Percentiles rank a stretch among this genome's conserved stretches.
Conservation (phyloP, 495 filamentous ascomycete species). For the Penicillium samsonianum region DNA sequence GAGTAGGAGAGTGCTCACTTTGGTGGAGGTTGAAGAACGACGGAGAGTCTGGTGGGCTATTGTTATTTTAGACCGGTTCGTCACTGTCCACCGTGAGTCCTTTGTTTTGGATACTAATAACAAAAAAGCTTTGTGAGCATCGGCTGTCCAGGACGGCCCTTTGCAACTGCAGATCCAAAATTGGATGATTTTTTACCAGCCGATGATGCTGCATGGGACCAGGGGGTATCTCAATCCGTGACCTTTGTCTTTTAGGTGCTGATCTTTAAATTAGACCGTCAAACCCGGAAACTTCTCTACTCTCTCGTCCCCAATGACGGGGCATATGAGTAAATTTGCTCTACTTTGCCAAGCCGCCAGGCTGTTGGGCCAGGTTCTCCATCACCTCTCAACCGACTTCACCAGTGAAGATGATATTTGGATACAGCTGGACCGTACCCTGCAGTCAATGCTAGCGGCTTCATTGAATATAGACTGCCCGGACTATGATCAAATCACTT, state of each 20-base stretch:
- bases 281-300: slow-evolving; percentile 11
- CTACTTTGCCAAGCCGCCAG: slow-evolving; percentile 45
- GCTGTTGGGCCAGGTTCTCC: slow-evolving; percentile 43
- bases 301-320: slow-evolving; percentile 23
- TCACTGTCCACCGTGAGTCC: slow-evolving; percentile 4
- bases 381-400: slow-evolving; percentile 24
- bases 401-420: slow-evolving; percentile 15
- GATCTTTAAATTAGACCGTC: slow-evolving; percentile 13
- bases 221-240: slow-evolving; percentile 19
- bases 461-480: slow-evolving; percentile 29
- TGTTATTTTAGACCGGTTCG: slow-evolving; percentile 14
- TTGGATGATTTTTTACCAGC: slow-evolving; percentile 42
- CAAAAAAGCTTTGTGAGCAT: slow-evolving; percentile 41
- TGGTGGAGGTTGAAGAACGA: slow-evolving; percentile 47
- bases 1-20: slow-evolving; percentile 17
- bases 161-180: slow-evolving; percentile 43
- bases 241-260: slow-evolving; percentile 5
- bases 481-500: slow-evolving; percentile 25
- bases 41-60: no score
- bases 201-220: slow-evolving; percentile 47
- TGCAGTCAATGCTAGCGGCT: slow-evolving; percentile 33
- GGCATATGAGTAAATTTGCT: slow-evolving; percentile 37
- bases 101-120: slow-evolving; percentile 9
- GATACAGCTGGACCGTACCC: slow-evolving; percentile 36
- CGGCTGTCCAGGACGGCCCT: slow-evolving; percentile 44